Evolutionary conservation across 106 monocot species (phyloP).

Genomic region (Posidonia australis): DNA sequence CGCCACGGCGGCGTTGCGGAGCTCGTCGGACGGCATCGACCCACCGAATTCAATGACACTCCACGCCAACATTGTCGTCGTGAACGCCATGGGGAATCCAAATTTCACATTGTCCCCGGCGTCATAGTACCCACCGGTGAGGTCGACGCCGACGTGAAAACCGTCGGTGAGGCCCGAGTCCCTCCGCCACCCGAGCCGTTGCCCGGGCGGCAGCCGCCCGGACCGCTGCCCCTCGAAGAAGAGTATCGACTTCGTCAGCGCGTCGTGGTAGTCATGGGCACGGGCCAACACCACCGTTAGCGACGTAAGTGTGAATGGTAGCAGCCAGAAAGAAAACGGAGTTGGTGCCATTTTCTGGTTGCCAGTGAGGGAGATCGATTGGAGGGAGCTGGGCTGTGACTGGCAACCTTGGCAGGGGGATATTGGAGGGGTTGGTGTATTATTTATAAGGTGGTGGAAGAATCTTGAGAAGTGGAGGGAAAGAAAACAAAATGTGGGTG

Average conservation of each 20-base stretch:
- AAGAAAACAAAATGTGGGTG: no score
- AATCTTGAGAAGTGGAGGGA: no score
- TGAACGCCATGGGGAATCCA: slow-evolving; percentile 88
- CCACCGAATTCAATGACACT: slow-evolving; percentile 67
- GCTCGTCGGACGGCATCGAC: slow-evolving; percentile 45
- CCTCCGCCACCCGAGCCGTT: slow-evolving; percentile 46
- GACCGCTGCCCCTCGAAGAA: slow-evolving; percentile 96
- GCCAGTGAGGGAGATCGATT: no score
- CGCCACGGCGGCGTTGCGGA: slow-evolving; percentile 37
- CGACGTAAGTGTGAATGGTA: no score
- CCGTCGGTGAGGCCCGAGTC: slow-evolving; percentile 64
- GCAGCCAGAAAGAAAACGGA: no score
- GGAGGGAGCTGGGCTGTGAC: no score
- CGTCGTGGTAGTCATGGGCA: slow-evolving; percentile 65
- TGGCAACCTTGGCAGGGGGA: no score
- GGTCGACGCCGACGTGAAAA: slow-evolving; percentile 45
- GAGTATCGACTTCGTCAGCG: slow-evolving; percentile 66
- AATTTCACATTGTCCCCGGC: slow-evolving; percentile 94
- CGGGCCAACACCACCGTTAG: neutral
- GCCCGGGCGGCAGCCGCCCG: slow-evolving; percentile 56
- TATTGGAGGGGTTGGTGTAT: no score
- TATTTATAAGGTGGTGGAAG: no score
- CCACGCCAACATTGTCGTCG: slow-evolving; percentile 79
- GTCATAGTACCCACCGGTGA: slow-evolving; percentile 83
- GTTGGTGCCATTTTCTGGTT: no score